A percentile compares a stretch with the other conserved stretches of the same genome.
These are phyloP conservation scores for Rhododendron vialii DNA, from an alignment of 148 eudicot species.

Conservation along the genomic window DNA sequence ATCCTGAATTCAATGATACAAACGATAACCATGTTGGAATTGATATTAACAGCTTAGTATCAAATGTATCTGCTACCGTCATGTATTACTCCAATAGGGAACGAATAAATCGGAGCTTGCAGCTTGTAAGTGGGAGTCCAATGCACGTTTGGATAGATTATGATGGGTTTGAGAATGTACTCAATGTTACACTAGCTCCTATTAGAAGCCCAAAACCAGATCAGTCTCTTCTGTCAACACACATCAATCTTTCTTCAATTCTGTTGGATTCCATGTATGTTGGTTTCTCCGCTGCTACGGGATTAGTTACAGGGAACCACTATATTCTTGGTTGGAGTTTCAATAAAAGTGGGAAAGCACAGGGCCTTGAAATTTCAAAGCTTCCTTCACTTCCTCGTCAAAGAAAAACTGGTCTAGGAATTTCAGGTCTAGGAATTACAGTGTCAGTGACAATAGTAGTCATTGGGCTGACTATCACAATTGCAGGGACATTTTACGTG, in stretches of 20 bases:
- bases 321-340: slow-evolving; percentile 30
- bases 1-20: slow-evolving; percentile 8
- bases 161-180: slow-evolving; percentile 20
- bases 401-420: neutral
- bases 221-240: slow-evolving; percentile 15
- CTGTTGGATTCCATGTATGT: slow-evolving; percentile 31
- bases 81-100: slow-evolving; percentile 12
- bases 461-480: neutral
- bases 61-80: slow-evolving; percentile 28
- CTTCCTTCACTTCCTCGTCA: neutral
- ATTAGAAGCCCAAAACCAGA: slow-evolving; percentile 18
- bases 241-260: slow-evolving; percentile 22
- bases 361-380: slow-evolving; percentile 5
- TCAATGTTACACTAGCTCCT: slow-evolving; percentile 35
- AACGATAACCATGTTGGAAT: neutral
- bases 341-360: slow-evolving; percentile 14
- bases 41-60: slow-evolving; percentile 2
- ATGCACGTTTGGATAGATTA: slow-evolving; percentile 18
- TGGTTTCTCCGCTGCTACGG: slow-evolving; percentile 21
- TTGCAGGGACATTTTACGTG: neutral
- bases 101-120: neutral
- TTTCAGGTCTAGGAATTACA: neutral
- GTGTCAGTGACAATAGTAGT: neutral
- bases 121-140: neutral
- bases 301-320: slow-evolving; percentile 10